Evolutionary conservation across 176 grass and related monocot genomes (phyloP), one percentile per base, ranked within the genome.

Genomic region (Triticum dicoccoides): DNA sequence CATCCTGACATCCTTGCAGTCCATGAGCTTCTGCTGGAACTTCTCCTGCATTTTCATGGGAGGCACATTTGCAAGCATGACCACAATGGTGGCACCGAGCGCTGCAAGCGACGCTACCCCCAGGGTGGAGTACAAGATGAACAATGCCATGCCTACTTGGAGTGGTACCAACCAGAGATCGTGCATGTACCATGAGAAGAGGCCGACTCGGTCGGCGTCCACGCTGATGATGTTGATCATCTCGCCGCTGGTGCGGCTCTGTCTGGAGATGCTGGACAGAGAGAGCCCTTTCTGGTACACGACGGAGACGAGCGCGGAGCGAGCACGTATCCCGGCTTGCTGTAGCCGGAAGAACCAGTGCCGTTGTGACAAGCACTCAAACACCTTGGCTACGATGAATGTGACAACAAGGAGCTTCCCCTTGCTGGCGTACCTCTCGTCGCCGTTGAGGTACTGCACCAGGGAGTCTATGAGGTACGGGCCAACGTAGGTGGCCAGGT

Each of bases 401-500:
- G 65, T 88, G 11, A 87, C 1, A 3, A 98, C 86, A 17, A 98
- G 88, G 1, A 89, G 76, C 32, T 92, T 85, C 12, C 96, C 96
- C 81, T 89, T 82, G 30, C 80, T 89, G 0, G 86, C 78, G 76
- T 85, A 88, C 59, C 64, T 79, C 68, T 86, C 65, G 67, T 82
- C 89, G 67, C 84, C 96, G 65, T 92, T 93, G 41, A 98, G 93
- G 90, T 95, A 98, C n/a, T 92, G 90, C 51, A 98, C 96, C 62
- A 98, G 80, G 32, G 82, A 95, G 34, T 91, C 77, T 42, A 98
- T 95, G 65, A 98, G 88, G 84, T 94, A 98, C 2, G 93, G 93
- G 14, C 96, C 96, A 3, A 95, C 93, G 77, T 95, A 98, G 69
- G 91, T 86, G 64, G 96, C 81, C 5, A 92, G 35, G 58, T 80